Evolutionary conservation across 805 yeast species (phyloP).

Genomic region (Candida stauntonica): DNA sequence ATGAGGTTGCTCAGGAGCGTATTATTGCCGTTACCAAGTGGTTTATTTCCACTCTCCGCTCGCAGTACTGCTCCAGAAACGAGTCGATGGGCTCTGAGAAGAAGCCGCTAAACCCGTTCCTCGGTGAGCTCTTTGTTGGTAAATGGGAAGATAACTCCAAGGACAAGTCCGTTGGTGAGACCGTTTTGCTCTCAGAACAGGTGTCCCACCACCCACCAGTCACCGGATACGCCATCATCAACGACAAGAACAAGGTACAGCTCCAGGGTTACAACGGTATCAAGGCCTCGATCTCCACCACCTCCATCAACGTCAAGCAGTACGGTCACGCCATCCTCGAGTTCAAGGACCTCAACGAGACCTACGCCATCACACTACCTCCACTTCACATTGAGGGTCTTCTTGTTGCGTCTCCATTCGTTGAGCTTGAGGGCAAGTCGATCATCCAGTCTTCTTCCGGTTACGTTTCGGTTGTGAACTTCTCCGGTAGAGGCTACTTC

Average conservation of each 20-base stretch:
- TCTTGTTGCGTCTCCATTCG: constrained; percentile 86
- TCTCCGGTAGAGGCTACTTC: constrained; percentile 90
- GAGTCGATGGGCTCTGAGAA: constrained; percentile 94
- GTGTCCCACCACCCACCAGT: constrained; percentile 97
- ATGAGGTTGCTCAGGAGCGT: constrained; percentile 57
- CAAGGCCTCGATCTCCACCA: constrained; percentile 74
- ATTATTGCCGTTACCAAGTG: constrained; percentile 81
- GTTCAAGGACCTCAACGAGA: constrained; percentile 57
- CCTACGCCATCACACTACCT: constrained; percentile 82
- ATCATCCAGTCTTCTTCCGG: constrained; percentile 81
- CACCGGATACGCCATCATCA: constrained; percentile 84
- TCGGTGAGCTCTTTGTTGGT: constrained; percentile 93
- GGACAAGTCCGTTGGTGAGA: constrained; percentile 61
- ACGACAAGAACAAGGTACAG: constrained; percentile 61
- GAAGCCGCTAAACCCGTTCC: constrained; percentile 93
- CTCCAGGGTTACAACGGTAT: constrained; percentile 90
- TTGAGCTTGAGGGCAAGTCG: constrained; percentile 88
- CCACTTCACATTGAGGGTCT: constrained; percentile 94
- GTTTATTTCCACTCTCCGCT: constrained; percentile 87
- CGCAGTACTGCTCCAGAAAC: constrained; percentile 90
- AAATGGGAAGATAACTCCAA: constrained; percentile 62
- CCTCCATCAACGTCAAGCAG: constrained; percentile 83
- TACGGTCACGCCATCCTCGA: constrained; percentile 83
- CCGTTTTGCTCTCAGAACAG: constrained; percentile 81
- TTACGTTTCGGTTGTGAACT: constrained; percentile 67